phyloP scores from a whole-genome alignment of 345 rosid species.

The Salix purpurea region DNA sequence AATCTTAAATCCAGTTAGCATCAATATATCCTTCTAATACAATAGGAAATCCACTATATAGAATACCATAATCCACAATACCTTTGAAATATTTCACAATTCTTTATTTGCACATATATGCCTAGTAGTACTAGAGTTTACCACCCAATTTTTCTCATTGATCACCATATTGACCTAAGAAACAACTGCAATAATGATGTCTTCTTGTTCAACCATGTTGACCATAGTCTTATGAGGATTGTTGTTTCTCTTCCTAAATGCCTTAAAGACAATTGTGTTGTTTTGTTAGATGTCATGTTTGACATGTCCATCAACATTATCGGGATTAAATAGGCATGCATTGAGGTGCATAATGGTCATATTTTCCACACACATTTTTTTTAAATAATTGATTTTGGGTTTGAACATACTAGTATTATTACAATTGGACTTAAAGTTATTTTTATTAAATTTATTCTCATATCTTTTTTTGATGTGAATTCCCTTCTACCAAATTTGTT shows the following conservation, averaged over 20 bases:
- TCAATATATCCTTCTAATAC: too few relatives aligned
- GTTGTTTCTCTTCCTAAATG: neutral
- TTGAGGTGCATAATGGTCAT: neutral
- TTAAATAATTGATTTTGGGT: neutral
- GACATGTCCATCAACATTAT: conserved; percentile 53
- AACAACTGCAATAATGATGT: too few relatives aligned
- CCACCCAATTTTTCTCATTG: neutral
- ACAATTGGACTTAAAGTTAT: neutral
- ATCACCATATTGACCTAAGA: too few relatives aligned
- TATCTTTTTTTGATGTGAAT: neutral
- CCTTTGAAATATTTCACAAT: too few relatives aligned
- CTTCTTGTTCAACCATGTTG: neutral
- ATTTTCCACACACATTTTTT: neutral
- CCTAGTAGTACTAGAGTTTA: neutral
- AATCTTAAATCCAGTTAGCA: too few relatives aligned
- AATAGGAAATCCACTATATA: too few relatives aligned
- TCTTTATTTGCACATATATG: neutral
- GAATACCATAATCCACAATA: too few relatives aligned
- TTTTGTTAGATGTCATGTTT: conserved; percentile 54
- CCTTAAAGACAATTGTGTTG: conserved; percentile 46
- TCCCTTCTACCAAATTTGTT: too few relatives aligned
- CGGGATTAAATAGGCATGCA: conserved; percentile 30
- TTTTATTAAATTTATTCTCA: neutral
- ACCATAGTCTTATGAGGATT: neutral
- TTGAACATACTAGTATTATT: neutral